A percentile compares a stretch with the other conserved stretches of the same genome.
phyloP scores from a whole-genome alignment of 495 filamentous ascomycete species.

The Trichoderma virens region DNA sequence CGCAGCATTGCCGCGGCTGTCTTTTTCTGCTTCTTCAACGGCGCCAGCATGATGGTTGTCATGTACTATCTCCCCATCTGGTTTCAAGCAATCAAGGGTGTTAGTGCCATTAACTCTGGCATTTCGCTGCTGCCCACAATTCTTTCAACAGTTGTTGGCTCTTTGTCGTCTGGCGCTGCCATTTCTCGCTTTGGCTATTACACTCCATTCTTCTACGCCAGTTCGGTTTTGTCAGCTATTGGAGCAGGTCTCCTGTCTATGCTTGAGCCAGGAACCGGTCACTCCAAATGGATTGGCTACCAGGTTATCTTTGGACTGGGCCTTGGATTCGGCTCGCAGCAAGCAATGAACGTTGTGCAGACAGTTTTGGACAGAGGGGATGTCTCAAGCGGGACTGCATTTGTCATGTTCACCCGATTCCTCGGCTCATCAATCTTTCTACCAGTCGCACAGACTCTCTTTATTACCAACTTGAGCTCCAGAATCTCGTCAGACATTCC shows the following conservation, averaged over 20 bases:
- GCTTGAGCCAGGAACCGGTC: constrained; percentile 41
- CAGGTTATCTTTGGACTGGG: constrained; percentile 58
- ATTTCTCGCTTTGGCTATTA: constrained; percentile 51
- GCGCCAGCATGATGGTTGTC: constrained; percentile 54
- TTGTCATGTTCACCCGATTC: constrained; percentile 55
- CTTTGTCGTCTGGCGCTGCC: constrained; percentile 35
- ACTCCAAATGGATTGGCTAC: constrained; percentile 58
- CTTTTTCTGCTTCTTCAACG: constrained; percentile 43
- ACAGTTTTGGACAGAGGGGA: constrained; percentile 44
- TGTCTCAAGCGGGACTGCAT: constrained; percentile 50
- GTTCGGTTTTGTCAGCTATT: constrained; percentile 45
- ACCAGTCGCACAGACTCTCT: constrained; percentile 50
- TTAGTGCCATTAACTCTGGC: constrained; percentile 42
- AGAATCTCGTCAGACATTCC: constrained; percentile 35
- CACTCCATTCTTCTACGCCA: constrained; percentile 46
- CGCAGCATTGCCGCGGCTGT: constrained; percentile 50
- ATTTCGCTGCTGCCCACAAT: constrained; percentile 42
- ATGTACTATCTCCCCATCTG: constrained; percentile 59
- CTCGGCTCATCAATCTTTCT: constrained; percentile 58
- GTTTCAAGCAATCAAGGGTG: constrained; percentile 60
- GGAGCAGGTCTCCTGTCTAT: constrained; percentile 60
- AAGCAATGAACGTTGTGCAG: constrained; percentile 45
- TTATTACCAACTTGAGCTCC: constrained; percentile 45
- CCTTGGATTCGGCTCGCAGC: constrained; percentile 55
- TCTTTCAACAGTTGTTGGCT: constrained; percentile 28